Percentiles rank a stretch among this genome's conserved stretches.
These are phyloP conservation scores for Solanum tarapatanum DNA, from an alignment of 257 asterid species.

Conservation along the genomic window DNA sequence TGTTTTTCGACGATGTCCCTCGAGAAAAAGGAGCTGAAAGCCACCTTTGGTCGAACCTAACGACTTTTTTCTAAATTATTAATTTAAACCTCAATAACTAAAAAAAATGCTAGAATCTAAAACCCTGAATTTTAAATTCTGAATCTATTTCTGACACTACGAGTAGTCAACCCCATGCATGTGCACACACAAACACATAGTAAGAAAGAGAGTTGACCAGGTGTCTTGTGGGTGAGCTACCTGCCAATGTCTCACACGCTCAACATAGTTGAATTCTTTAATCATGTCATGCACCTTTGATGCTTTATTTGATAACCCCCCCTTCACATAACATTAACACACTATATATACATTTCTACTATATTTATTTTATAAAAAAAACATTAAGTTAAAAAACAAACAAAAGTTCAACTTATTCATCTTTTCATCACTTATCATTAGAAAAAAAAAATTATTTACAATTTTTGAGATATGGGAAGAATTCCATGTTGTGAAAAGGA, in stretches of 20 bases:
- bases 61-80: neutral
- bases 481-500: constrained; percentile 94
- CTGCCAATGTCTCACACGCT: constrained; percentile 78
- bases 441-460: neutral
- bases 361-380: neutral
- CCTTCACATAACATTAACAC: neutral
- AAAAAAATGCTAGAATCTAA: neutral
- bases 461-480: constrained; percentile 46
- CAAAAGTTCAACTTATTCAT: neutral
- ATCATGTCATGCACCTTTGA: constrained; percentile 61
- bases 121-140: rapidly evolving
- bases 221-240: constrained; percentile 79
- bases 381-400: neutral
- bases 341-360: neutral
- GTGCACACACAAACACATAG: neutral
- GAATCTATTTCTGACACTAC: neutral
- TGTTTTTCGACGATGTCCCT: rapidly evolving
- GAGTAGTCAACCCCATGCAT: neutral
- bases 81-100: neutral
- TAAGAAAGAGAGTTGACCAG: constrained; percentile 42
- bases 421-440: neutral
- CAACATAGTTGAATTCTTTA: constrained; percentile 83
- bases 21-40: rapidly evolving
- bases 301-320: neutral
- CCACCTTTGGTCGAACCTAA: neutral